phyloP scores from a whole-genome alignment of 1,284 basidiomycete genomes.

The Phylloboletellus chloephorus region DNA sequence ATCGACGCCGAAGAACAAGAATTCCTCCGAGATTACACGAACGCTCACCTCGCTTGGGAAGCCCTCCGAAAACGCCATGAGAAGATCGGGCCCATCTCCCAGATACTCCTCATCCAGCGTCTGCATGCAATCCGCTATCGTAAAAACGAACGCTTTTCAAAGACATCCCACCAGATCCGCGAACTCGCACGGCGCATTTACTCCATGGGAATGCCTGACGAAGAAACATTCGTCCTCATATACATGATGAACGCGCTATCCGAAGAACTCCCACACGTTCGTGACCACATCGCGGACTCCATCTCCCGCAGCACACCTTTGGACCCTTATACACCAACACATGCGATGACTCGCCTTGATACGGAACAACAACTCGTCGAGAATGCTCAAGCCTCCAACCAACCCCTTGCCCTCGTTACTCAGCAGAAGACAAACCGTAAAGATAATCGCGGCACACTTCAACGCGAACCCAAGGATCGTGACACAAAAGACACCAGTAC shows the following conservation, averaged over 20 bases:
- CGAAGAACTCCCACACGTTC: neutral
- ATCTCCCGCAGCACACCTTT: neutral
- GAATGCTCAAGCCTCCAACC: no score
- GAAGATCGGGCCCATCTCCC: no score
- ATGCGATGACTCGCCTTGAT: neutral
- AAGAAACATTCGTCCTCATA: constrained; percentile 1
- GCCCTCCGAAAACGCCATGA: no score
- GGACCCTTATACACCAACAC: neutral
- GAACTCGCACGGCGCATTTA: neutral
- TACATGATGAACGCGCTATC: constrained; percentile 4
- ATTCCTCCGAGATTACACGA: no score
- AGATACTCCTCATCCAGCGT: neutral
- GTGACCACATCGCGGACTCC: constrained; percentile 3
- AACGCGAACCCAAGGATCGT: no score
- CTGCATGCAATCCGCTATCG: neutral
- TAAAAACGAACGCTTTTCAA: neutral
- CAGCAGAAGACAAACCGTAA: no score
- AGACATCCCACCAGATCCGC: neutral
- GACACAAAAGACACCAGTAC: no score
- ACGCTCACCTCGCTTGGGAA: no score
- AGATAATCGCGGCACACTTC: no score
- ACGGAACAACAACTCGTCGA: neutral
- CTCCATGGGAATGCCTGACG: neutral
- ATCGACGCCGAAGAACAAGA: no score
- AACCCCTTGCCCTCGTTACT: no score